Evolutionary conservation across 805 yeast genomes (phyloP), one percentile per base, ranked within the genome.

Genomic region (Candida fluviatilis): DNA sequence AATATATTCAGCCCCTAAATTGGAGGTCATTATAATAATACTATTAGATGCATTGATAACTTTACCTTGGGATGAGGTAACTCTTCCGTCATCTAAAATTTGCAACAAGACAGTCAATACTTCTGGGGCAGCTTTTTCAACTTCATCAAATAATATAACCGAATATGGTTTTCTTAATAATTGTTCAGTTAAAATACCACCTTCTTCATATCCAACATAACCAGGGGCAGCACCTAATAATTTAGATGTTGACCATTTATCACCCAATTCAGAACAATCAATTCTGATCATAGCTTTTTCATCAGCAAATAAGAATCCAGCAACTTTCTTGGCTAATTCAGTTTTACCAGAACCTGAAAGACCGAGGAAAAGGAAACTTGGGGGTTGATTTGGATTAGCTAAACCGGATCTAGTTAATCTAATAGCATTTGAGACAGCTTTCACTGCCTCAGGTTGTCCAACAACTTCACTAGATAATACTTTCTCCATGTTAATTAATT

Each of bases 331-430:
- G 17, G 99, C 98, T 51, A 93, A 73, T 63, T 93, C 98, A 6
- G 99, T 93, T 74, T 93, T 93, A 77, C 99, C 99, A 5, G 96
- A 88, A 52, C 99, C 99, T 2, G 96, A 86, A 43, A 91, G 76
- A 43, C 99, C 99, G 45, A 95, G 70, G 75, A 93, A 93, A 56
- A 93, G 57, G 76, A 93, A 93, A 11, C 96, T 86, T 0, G 98
- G 88, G 4, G 99, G 99, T 49, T 95, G 96, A 62, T 89, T 78
- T 38, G 99, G 99, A 61, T 93, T 93, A 17, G 96, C 85, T 47
- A 93, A 74, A 15, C 99, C 99, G 8, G 98, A 90, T 60, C 99
- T 79, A 13, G 87, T 80, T 52, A 93, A 74, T 64, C 99, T 79
- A 39, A 93, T 86, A 4, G 98, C 95, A 60, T 93, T 91, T 7